Base-by-base conservation (phyloP, 352 stramenopile genomes). In the Proteromonas lacertae region DNA sequence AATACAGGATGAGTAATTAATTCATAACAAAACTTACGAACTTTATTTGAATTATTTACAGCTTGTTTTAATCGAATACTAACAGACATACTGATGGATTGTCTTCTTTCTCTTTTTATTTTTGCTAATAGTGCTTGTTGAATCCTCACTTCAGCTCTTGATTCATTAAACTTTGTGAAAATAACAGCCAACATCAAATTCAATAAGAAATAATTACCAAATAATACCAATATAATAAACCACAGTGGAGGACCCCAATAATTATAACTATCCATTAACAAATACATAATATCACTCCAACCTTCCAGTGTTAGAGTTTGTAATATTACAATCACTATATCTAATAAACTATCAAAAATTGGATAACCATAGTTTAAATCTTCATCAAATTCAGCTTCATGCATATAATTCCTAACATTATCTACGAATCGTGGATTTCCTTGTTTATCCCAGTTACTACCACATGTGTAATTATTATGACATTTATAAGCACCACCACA, bases 231-330 rank as follows among this genome's bases (percentile, higher is more conserved):
- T 1, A 59, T 42, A n/a, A 77, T 52, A 40, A 89, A 89, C 44
- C 78, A 86, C 0, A 84, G 25, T 1, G 56, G 52, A 4, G 43
- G 66, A 1, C 77, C 35, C 4, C 38, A 38, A 10, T 29, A 26
- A 28, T 43, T 18, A 25, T 30, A 34, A 20, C 30, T 36, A 41
- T 53, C 47, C 34, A 45, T 5, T 24, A 10, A 10, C 5, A 35
- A 25, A 10, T 35, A 35, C 30, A 35, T 35, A 10, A 35, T 21
- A 21, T 5, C 10, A 24, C 5, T 10, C 77, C 77, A 91, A 0
- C 77, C 77, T 55, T 90, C 76, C 30, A 81, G 50, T 2, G 75
- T 92, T 32, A 92, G 68, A 0, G 64, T 55, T 47, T 88, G 73
- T 43, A 92, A 84, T 26, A 87, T 81, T 3, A 69, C 79, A 22